phyloP scores from a whole-genome alignment of 1,139 yeast genomes.

The Blastobotrys proliferans region DNA sequence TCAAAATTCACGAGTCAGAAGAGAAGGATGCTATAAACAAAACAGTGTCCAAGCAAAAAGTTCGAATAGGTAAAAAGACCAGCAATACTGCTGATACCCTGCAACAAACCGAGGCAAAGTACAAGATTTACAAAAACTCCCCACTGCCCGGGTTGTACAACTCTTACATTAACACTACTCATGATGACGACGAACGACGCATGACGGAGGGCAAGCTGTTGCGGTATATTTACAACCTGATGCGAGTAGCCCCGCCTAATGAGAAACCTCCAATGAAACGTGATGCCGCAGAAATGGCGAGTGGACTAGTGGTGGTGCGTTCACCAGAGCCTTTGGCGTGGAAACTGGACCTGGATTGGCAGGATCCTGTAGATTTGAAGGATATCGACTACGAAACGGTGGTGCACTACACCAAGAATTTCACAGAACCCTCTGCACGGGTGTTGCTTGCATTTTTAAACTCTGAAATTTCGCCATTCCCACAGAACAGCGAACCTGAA shows the following conservation, averaged over 20 bases:
- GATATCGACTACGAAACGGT: constrained; percentile 49
- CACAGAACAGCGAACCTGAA: constrained; percentile 6
- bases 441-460: constrained; percentile 41
- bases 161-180: constrained; percentile 50
- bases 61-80: constrained; percentile 36
- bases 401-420: constrained; percentile 48
- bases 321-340: constrained; percentile 64
- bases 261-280: constrained; percentile 42
- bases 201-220: constrained; percentile 56
- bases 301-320: constrained; percentile 68
- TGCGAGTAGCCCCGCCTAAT: constrained; percentile 45
- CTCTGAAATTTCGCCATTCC: constrained; percentile 66
- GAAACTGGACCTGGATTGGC: constrained; percentile 73
- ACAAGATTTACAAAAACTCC: constrained; percentile 48
- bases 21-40: constrained; percentile 38
- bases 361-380: constrained; percentile 50
- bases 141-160: constrained; percentile 52
- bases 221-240: constrained; percentile 50
- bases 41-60: constrained; percentile 30
- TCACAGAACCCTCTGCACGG: constrained; percentile 60
- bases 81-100: constrained; percentile 31
- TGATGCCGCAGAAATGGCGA: constrained; percentile 54
- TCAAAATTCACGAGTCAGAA: constrained; percentile 42
- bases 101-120: constrained; percentile 43
- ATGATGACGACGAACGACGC: constrained; percentile 61